Evolutionary conservation across 352 stramenopile genomes (phyloP).

Genomic region (Globisporangium iwayamae): DNA sequence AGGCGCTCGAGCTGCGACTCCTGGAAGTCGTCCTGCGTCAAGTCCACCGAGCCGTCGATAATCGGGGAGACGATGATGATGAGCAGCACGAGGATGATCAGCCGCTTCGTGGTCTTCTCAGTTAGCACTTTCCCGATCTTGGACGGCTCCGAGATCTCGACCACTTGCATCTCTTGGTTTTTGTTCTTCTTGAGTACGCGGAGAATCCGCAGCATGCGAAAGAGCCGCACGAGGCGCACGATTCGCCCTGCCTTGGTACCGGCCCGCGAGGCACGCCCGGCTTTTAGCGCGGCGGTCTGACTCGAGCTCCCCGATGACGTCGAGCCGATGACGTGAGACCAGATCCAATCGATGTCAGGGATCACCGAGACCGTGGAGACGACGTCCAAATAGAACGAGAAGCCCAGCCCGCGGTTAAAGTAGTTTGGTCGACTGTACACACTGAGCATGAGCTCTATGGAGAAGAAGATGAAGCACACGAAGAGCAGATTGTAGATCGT

Average conservation of each 20-base stretch:
- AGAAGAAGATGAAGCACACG: constrained; percentile 74
- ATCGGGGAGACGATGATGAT: constrained; percentile 87
- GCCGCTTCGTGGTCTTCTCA: constrained; percentile 90
- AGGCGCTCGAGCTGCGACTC: constrained; percentile 69
- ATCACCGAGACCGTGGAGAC: constrained; percentile 92
- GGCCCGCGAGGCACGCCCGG: constrained; percentile 78
- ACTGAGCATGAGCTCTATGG: constrained; percentile 58
- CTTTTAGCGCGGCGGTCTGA: constrained; percentile 71
- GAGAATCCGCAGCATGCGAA: constrained; percentile 88
- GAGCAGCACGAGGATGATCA: constrained; percentile 89
- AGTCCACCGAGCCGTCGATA: constrained; percentile 70
- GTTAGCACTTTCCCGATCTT: constrained; percentile 95
- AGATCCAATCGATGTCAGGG: constrained; percentile 88
- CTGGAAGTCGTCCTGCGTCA: constrained; percentile 77
- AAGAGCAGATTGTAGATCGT: constrained; percentile 82
- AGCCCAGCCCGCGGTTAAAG: constrained; percentile 66
- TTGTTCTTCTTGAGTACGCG: constrained; percentile 82
- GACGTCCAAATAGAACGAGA: constrained; percentile 93
- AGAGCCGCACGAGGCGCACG: constrained; percentile 89
- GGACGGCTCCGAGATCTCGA: constrained; percentile 83
- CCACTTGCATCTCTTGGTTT: constrained; percentile 41
- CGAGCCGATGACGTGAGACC: constrained; percentile 49
- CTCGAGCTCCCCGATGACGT: constrained; percentile 24
- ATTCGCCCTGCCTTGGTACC: constrained; percentile 89
- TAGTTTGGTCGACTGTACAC: constrained; percentile 76